phyloP scores from a whole-genome alignment of 2,329 filamentous ascomycete genomes.

The Calcarisporium arbuscula region DNA sequence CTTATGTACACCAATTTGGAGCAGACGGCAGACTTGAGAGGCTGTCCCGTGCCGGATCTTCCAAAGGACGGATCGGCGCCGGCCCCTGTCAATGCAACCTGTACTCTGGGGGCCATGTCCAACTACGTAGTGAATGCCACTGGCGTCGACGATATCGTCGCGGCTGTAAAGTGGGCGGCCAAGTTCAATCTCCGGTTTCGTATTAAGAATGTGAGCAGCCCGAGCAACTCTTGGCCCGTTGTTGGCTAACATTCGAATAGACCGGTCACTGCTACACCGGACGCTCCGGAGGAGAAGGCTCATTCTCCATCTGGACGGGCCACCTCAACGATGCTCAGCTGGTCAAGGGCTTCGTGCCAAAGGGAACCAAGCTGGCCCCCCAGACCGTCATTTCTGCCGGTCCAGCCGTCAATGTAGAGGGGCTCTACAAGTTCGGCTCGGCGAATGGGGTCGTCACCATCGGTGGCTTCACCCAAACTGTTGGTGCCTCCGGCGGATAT shows the following conservation, averaged over 20 bases:
- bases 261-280: conserved; percentile 27
- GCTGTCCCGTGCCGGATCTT: conserved; percentile 3
- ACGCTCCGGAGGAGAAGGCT: conserved; percentile 31
- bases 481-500: conserved; percentile 55
- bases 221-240: too few species aligned
- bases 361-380: conserved; percentile 36
- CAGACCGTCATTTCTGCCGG: conserved; percentile 48
- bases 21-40: not conserved
- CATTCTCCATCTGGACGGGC: conserved; percentile 34
- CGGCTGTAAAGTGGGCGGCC: conserved; percentile 1
- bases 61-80: conserved; percentile 3
- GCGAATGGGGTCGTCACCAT: conserved; percentile 41
- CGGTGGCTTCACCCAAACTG: conserved; percentile 48
- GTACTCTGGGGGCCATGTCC: conserved; percentile 2
- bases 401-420: conserved; percentile 44
- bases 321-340: conserved; percentile 30
- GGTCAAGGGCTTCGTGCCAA: conserved; percentile 32
- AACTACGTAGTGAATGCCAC: conserved; percentile 6
- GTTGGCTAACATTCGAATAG: too few species aligned
- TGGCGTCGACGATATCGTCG: conserved; percentile 1
- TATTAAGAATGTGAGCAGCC: conserved; percentile 4
- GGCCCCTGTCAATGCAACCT: not conserved
- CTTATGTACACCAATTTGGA: conserved; percentile 4
- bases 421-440: conserved; percentile 38
- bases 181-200: conserved; percentile 5